Percentiles rank a stretch among this genome's conserved stretches.
These are phyloP conservation scores for Boletus eberwhitei DNA, from an alignment of 768 basidiomycete species.

Conservation along the genomic window DNA sequence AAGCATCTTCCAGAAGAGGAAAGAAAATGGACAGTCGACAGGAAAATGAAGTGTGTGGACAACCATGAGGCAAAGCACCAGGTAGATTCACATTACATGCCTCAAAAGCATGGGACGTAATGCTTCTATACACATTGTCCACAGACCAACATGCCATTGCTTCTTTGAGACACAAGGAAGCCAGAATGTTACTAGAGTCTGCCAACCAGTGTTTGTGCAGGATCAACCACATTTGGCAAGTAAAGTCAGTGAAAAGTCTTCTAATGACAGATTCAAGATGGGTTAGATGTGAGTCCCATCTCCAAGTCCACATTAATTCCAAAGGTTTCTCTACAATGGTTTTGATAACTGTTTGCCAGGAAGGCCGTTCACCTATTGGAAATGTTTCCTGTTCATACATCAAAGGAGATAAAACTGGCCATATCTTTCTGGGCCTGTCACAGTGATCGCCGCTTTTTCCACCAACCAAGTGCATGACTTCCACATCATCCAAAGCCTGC, in stretches of 20 bases:
- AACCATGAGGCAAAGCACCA: not conserved
- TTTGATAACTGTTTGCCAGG: not conserved
- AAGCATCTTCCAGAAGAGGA: not conserved
- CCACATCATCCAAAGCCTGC: not conserved
- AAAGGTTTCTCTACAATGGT: too few species aligned
- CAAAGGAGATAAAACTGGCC: not conserved
- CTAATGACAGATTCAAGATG: not conserved
- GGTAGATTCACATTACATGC: conserved; percentile 4
- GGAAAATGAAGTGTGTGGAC: not conserved
- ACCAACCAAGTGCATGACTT: not conserved
- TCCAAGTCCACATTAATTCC: too few species aligned
- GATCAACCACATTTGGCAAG: conserved; percentile 7
- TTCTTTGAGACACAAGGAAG: not conserved
- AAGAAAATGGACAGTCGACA: not conserved
- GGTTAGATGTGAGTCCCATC: too few species aligned
- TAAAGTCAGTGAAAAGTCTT: conserved; percentile 3
- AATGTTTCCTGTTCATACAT: not conserved
- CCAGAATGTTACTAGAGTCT: not conserved
- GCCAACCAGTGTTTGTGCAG: not conserved
- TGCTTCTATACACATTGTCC: not conserved
- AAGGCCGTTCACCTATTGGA: not conserved
- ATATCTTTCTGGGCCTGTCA: not conserved
- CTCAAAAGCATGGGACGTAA: not conserved
- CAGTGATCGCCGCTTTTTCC: not conserved
- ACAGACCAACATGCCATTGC: not conserved